Conservation (phyloP, 495 filamentous ascomycete species). For the Peziza echinospora region DNA sequence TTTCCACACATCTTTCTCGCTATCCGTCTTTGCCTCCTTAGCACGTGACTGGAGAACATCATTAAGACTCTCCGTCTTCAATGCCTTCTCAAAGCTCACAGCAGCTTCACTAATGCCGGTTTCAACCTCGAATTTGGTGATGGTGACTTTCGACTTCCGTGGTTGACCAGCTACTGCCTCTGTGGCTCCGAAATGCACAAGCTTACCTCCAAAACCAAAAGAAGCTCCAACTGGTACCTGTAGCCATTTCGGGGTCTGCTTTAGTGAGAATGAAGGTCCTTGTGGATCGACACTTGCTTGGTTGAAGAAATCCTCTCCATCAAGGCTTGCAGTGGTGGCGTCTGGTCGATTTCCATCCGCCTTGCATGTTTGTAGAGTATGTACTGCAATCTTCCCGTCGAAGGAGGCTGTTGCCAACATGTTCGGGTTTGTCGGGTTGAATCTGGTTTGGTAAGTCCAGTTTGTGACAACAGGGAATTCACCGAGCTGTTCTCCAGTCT, state of each 20-base stretch:
- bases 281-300: constrained; percentile 81
- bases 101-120: constrained; percentile 63
- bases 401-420: constrained; percentile 89
- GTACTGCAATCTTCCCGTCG: constrained; percentile 80
- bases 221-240: constrained; percentile 67
- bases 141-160: constrained; percentile 53
- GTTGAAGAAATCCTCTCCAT: constrained; percentile 92
- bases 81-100: constrained; percentile 62
- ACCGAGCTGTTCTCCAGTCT: constrained; percentile 63
- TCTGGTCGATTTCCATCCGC: constrained; percentile 4
- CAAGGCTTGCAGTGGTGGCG: constrained; percentile 32
- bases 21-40: constrained; percentile 48
- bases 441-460: constrained; percentile 92
- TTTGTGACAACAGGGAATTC: constrained; percentile 95
- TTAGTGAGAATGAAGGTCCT: constrained; percentile 63
- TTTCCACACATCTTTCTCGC: constrained; percentile 89
- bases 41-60: constrained; percentile 66
- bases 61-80: constrained; percentile 54
- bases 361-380: constrained; percentile 65
- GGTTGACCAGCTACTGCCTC: constrained; percentile 35
- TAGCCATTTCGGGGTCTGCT: constrained; percentile 76
- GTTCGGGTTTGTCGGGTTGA: constrained; percentile 80
- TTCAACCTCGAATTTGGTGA: constrained; percentile 76
- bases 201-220: constrained; percentile 90
- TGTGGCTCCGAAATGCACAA: constrained; percentile 48